Percentiles rank a stretch among this genome's conserved stretches.
Evolutionary conservation across 352 stramenopile genomes (phyloP).

Genomic region (Globisporangium ultimum): DNA sequence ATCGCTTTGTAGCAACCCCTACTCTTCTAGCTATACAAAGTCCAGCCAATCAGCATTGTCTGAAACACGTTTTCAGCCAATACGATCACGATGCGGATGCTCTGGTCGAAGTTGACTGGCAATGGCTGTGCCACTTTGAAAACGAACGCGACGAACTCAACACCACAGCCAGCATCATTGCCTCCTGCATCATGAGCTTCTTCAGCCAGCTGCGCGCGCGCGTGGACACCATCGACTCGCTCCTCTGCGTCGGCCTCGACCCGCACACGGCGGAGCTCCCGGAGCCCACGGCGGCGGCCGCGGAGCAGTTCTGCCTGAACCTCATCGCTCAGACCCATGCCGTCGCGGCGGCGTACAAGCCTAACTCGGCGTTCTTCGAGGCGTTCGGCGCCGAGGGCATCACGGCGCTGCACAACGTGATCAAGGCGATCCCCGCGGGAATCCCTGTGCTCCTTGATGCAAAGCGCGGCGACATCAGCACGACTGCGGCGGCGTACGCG

Average conservation of each 20-base stretch:
- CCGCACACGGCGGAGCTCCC: constrained; percentile 88
- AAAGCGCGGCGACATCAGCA: constrained; percentile 99
- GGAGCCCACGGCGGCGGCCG: constrained; percentile 81
- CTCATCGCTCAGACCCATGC: constrained; percentile 95
- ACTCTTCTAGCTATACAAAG: too few species aligned
- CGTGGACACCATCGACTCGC: constrained; percentile 89
- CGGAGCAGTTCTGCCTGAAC: constrained; percentile 92
- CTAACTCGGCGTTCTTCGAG: constrained; percentile 99
- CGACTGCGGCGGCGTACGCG: constrained; percentile 95
- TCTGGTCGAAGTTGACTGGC: background rate
- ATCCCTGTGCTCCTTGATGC: constrained; percentile 97
- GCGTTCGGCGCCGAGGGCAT: constrained; percentile 86
- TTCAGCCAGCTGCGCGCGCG: constrained; percentile 87
- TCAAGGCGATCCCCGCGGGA: constrained; percentile 81
- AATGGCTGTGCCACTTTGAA: background rate
- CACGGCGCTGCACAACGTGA: constrained; percentile 88
- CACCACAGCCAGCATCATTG: constrained; percentile 3
- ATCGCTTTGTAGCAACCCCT: too few species aligned
- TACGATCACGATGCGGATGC: background rate
- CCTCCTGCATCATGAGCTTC: constrained; percentile 58
- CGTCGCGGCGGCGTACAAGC: constrained; percentile 96
- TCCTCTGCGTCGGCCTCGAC: constrained; percentile 98
- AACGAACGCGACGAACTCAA: background rate
- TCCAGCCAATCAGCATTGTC: background rate
- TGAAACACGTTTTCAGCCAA: background rate